Base-by-base conservation (phyloP, 2,329 filamentous ascomycete species). In the Penicillium freii region DNA sequence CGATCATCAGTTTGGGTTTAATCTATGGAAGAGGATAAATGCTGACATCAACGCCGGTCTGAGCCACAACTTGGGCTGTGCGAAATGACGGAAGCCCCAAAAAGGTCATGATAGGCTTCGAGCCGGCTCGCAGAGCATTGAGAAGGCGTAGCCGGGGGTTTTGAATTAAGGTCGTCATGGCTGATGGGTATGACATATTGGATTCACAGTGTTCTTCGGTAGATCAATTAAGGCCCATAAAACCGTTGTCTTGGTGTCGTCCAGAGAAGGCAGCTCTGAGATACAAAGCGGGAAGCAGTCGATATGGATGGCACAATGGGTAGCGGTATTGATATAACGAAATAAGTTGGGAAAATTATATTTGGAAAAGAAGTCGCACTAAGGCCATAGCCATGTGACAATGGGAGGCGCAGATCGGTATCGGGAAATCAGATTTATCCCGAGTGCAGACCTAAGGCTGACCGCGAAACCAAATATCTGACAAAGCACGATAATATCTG, bases 41-140 rank as follows among this genome's bases (percentile, higher is more conserved):
- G 39, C 58, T 51, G 1, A 65, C 63, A 51, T 66, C 64, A 15
- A 66, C 33, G 6, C 64, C 64, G 5, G 61, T 66, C 51, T 60
- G 56, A 10, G 64, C 59, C 15, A 66, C 62, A 1, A 66, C 54
- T 31, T 66, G 64, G 17, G 62, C 62, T 17, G 59, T 54, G 21
- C 64, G 62, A 11, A 65, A 62, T 2, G 64, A 66, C 1, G 62
- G 64, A 25, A 66, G 51, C 0, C 59, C 61, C 31, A 65, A 6
- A n/a, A 66, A 66, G 1, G 62, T 66, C 54, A 65, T 60, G 1
- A 66, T 58, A 1, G 64, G 64, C n/a, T 64, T 62, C 2, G 54
- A 19, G 7, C 52, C 50, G 2, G 46, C 53, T 59, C 43, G 58
- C 2, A 66, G 53, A 38, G 58, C 59, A 47, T 66, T 62, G 0